These are phyloP conservation scores for Noccaea caerulescens DNA, from an alignment of 345 rosid genomes.

Conservation along the genomic window DNA sequence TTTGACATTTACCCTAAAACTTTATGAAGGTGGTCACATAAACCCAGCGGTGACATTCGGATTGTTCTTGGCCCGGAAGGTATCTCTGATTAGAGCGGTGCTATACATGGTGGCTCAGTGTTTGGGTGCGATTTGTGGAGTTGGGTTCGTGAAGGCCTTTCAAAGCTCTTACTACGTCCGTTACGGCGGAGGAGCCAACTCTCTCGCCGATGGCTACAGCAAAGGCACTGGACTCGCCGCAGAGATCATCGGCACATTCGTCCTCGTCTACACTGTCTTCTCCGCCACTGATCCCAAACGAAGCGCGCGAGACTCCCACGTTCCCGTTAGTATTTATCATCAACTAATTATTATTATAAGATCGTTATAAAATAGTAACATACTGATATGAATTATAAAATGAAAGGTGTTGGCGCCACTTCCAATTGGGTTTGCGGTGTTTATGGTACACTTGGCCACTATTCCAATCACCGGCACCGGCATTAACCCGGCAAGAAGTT, in stretches of 20 bases:
- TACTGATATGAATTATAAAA: conserved; percentile 5
- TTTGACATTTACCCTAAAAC: background rate
- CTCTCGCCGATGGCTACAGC: conserved; percentile 53
- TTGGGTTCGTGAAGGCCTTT: conserved; percentile 65
- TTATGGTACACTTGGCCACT: conserved; percentile 94
- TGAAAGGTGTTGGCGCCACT: conserved; percentile 91
- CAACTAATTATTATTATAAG: background rate
- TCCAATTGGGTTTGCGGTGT: conserved; percentile 94
- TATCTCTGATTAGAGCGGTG: conserved; percentile 61
- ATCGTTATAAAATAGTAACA: background rate
- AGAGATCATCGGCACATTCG: conserved; percentile 70
- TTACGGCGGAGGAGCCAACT: conserved; percentile 72
- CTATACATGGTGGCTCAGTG: conserved; percentile 71
- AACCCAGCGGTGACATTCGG: conserved; percentile 79
- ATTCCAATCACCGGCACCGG: conserved; percentile 94
- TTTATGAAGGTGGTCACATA: conserved; percentile 62
- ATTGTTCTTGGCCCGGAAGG: conserved; percentile 64
- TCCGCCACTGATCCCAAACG: conserved; percentile 74
- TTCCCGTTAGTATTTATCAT: conserved; percentile 51
- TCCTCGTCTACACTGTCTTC: conserved; percentile 69
- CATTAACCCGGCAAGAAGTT: conserved; percentile 95
- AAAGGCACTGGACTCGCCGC: conserved; percentile 70
- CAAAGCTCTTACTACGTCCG: conserved; percentile 53
- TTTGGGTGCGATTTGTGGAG: conserved; percentile 68
- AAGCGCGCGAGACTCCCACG: conserved; percentile 65